phyloP scores from a whole-genome alignment of 2,329 filamentous ascomycete genomes.

The Huntiella abstrusa region DNA sequence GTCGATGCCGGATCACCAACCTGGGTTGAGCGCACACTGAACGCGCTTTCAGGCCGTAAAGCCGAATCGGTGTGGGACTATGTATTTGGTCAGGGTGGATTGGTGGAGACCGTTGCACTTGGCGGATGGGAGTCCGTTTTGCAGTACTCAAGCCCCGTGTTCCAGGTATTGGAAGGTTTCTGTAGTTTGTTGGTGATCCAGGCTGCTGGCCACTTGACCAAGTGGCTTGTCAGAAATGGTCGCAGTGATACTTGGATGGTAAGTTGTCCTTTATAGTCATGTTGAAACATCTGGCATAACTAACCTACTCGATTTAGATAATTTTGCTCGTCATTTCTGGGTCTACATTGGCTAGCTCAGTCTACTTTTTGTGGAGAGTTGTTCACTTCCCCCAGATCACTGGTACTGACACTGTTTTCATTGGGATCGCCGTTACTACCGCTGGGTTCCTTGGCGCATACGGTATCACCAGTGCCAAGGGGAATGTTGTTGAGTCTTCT shows the following conservation, averaged over 20 bases:
- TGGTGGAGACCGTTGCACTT: constrained; percentile 63
- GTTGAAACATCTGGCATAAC: too few relatives aligned
- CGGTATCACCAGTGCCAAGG: constrained; percentile 82
- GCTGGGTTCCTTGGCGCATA: constrained; percentile 84
- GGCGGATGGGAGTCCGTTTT: constrained; percentile 78
- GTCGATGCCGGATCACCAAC: constrained; percentile 58
- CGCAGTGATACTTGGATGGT: constrained; percentile 95
- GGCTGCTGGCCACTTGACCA: constrained; percentile 79
- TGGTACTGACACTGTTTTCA: constrained; percentile 80
- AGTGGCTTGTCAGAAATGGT: constrained; percentile 85
- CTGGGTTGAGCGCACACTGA: constrained; percentile 70
- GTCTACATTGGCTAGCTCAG: constrained; percentile 77
- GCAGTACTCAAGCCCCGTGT: constrained; percentile 79
- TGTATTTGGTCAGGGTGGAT: constrained; percentile 70
- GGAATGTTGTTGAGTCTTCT: constrained; percentile 88
- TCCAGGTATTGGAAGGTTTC: constrained; percentile 89
- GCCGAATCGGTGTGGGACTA: constrained; percentile 58
- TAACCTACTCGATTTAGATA: constrained; percentile 37
- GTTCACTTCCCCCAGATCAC: constrained; percentile 83
- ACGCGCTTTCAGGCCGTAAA: constrained; percentile 40
- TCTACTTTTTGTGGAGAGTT: constrained; percentile 93
- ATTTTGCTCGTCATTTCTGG: constrained; percentile 72
- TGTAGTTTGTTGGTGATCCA: constrained; percentile 93
- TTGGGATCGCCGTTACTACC: constrained; percentile 81
- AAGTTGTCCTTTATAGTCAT: constrained; percentile 20